Percentiles rank a stretch among this genome's conserved stretches.
These are phyloP conservation scores for Nicotiana otophora DNA, from an alignment of 257 asterid species.

Conservation along the genomic window DNA sequence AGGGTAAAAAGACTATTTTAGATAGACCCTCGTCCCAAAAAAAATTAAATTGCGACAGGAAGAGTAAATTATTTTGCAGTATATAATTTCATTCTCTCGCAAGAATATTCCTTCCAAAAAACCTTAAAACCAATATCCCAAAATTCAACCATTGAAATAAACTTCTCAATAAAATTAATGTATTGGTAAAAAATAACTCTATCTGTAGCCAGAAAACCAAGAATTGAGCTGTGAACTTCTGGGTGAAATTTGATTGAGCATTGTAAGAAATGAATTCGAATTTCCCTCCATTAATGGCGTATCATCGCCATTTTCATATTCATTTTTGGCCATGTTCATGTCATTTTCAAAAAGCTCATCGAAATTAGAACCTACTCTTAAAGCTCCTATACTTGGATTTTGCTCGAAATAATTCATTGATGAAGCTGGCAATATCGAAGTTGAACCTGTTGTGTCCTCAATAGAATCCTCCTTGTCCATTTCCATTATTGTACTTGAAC, in stretches of 20 bases:
- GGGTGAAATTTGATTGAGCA: not conserved
- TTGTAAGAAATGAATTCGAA: not conserved
- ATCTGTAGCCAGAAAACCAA: not conserved
- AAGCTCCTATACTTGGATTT: not conserved
- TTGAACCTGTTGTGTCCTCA: slow-evolving; percentile 6
- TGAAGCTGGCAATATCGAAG: slow-evolving; percentile 3
- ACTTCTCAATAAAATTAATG: too few species aligned
- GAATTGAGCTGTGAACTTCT: not conserved
- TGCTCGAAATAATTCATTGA: not conserved
- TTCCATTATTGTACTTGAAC: slow-evolving; percentile 11
- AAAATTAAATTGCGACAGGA: not conserved
- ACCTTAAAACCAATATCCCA: too few species aligned
- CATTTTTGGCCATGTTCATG: not conserved
- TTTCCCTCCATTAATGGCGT: too few species aligned
- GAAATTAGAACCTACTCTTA: not conserved
- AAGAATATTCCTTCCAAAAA: too few species aligned
- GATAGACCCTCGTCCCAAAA: too few species aligned
- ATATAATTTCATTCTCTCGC: too few species aligned
- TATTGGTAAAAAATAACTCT: not conserved
- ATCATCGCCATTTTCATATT: not conserved
- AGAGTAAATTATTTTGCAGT: too few species aligned
- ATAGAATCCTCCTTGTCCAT: slow-evolving; percentile 13
- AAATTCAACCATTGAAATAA: too few species aligned
- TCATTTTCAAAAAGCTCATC: not conserved
- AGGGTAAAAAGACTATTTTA: too few species aligned